phyloP scores from a whole-genome alignment of 2,329 filamentous ascomycete species.

The Claviceps arundinis region DNA sequence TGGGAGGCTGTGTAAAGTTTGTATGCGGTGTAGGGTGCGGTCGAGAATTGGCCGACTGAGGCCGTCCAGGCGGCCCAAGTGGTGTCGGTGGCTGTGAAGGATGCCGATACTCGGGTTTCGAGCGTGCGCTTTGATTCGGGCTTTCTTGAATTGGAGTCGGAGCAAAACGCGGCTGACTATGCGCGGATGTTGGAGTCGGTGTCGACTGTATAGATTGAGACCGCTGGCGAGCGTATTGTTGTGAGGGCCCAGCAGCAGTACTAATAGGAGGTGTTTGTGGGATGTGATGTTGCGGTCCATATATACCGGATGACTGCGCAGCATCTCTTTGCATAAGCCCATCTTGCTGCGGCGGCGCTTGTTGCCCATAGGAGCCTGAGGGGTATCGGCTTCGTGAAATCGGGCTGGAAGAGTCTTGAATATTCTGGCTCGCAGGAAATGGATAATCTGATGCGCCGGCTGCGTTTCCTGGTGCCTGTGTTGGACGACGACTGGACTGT shows the following conservation, averaged over 20 bases:
- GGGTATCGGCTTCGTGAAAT: constrained; percentile 40
- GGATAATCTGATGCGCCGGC: constrained; percentile 33
- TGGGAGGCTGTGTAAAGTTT: constrained; percentile 36
- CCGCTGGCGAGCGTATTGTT: constrained; percentile 30
- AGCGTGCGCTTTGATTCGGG: constrained; percentile 33
- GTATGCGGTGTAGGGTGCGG: constrained; percentile 29
- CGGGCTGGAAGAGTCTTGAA: constrained; percentile 33
- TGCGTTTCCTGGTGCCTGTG: constrained; percentile 28
- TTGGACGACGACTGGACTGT: constrained; percentile 34
- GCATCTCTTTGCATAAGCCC: constrained; percentile 30
- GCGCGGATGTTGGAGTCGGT: constrained; percentile 48
- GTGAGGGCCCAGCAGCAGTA: constrained; percentile 23
- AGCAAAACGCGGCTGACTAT: constrained; percentile 42
- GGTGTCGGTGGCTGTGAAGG: constrained; percentile 43
- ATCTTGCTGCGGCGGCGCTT: constrained; percentile 27
- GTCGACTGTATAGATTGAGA: constrained; percentile 47
- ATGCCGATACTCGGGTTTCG: constrained; percentile 30
- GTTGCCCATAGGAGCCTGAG: constrained; percentile 26
- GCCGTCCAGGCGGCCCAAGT: constrained; percentile 38
- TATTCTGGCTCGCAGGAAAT: constrained; percentile 31
- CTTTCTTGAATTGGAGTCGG: constrained; percentile 39
- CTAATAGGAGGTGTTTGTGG: constrained; percentile 37
- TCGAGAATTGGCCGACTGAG: constrained; percentile 22
- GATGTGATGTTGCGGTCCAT: constrained; percentile 28
- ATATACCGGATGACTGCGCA: constrained; percentile 23